phyloP scores from a whole-genome alignment of 345 rosid species.

The Citrus mangshanensis region DNA sequence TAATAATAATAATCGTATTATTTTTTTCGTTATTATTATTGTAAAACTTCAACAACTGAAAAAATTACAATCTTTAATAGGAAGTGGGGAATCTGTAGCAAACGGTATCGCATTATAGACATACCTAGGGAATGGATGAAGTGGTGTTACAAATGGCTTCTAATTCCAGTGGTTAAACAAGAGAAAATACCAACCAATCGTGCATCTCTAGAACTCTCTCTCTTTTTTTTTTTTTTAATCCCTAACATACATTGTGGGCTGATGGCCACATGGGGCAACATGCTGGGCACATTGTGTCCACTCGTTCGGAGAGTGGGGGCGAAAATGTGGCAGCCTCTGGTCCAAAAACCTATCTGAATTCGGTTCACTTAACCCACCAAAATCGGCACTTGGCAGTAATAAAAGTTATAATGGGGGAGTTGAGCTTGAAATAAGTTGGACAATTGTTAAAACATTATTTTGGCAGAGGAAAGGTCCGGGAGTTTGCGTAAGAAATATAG shows the following conservation, averaged over 20 bases:
- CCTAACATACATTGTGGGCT: too few relatives aligned
- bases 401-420: not conserved
- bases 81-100: too few relatives aligned
- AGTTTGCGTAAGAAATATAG: not conserved
- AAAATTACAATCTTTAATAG: too few relatives aligned
- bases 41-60: too few relatives aligned
- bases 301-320: not conserved
- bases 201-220: not conserved
- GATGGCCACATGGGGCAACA: not conserved
- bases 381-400: not conserved
- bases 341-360: not conserved
- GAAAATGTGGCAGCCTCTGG: not conserved
- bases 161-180: too few relatives aligned
- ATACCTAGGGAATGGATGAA: too few relatives aligned
- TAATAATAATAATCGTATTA: too few relatives aligned
- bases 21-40: too few relatives aligned
- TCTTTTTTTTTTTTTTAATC: accelerated
- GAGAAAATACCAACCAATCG: too few relatives aligned
- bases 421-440: not conserved
- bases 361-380: not conserved
- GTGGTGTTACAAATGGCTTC: too few relatives aligned
- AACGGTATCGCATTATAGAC: too few relatives aligned
- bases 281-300: not conserved
- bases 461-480: not conserved
- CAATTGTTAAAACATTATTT: not conserved